phyloP scores from a whole-genome alignment of 257 asterid genomes.

The Plantago ovata region DNA sequence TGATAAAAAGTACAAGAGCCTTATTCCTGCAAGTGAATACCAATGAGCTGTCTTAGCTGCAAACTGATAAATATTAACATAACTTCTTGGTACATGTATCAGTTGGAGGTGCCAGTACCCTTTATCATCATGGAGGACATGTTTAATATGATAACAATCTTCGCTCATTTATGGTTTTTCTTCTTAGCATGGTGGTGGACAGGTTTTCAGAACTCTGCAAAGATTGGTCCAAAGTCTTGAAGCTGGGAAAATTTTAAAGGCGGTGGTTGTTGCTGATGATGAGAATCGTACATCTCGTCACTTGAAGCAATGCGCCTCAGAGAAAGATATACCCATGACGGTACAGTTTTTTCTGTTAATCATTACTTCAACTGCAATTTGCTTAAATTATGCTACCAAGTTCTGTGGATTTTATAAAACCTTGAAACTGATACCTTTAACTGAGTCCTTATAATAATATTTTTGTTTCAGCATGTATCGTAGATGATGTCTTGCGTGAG shows the following conservation, averaged over 20 bases:
- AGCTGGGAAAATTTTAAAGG: constrained; percentile 45
- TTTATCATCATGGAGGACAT: constrained; percentile 14
- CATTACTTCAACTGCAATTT: constrained; percentile 6
- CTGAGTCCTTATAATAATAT: neutral
- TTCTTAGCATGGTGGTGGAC: constrained; percentile 77
- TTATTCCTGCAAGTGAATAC: too few species aligned
- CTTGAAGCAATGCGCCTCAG: constrained; percentile 68
- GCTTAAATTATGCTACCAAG: constrained; percentile 2
- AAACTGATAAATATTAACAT: too few species aligned
- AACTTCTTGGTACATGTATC: too few species aligned
- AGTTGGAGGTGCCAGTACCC: neutral
- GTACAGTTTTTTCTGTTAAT: constrained; percentile 36
- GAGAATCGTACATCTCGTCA: constrained; percentile 60
- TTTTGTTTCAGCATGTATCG: neutral
- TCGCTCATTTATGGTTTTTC: constrained; percentile 16
- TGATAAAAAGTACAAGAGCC: neutral
- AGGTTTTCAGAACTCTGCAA: constrained; percentile 62
- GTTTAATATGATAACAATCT: constrained; percentile 12
- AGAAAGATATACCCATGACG: constrained; percentile 52
- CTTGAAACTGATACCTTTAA: too few species aligned
- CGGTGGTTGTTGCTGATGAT: constrained; percentile 52
- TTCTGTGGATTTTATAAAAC: constrained; percentile 11
- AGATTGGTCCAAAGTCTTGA: constrained; percentile 56
- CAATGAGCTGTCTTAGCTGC: too few species aligned
- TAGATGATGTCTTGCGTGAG: neutral